Conservation (phyloP, 768 basidiomycete genomes). For the Tephrocybe sp. region DNA sequence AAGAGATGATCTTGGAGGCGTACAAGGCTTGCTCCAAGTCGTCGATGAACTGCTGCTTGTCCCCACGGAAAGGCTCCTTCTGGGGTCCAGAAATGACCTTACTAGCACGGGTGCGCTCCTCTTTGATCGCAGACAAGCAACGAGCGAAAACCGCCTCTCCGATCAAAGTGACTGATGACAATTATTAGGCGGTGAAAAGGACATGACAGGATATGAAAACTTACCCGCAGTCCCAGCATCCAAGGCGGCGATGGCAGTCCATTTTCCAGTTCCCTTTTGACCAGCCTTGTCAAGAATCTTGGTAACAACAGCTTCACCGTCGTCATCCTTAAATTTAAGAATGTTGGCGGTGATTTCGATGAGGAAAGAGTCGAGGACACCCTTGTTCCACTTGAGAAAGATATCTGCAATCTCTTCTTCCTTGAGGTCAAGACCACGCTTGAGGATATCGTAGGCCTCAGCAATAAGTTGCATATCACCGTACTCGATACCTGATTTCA, state of each 20-base stretch:
- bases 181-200: conserved; percentile 1
- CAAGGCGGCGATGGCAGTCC: conserved; percentile 97
- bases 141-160: conserved; percentile 99
- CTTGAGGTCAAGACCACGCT: conserved; percentile 85
- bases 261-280: conserved; percentile 99
- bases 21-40: conserved; percentile 99
- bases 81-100: conserved; percentile 89
- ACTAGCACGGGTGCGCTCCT: conserved; percentile 91
- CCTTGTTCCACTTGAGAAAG: conserved; percentile 95
- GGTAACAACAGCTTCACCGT: conserved; percentile 85
- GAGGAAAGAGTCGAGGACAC: conserved; percentile 99
- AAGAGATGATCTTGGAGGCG: conserved; percentile 99
- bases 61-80: conserved; percentile 91
- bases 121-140: conserved; percentile 96
- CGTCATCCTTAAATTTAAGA: conserved; percentile 95
- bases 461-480: conserved; percentile 99
- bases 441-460: conserved; percentile 98
- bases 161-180: conserved; percentile 84
- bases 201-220: conserved; percentile 22
- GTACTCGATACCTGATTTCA: conserved; percentile 88
- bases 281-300: conserved; percentile 97
- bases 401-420: conserved; percentile 94
- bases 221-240: conserved; percentile 86
- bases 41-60: conserved; percentile 98
- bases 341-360: conserved; percentile 98